A percentile compares a stretch with the other conserved stretches of the same genome.
These are phyloP conservation scores for Diaporthe capsici DNA, from an alignment of 2,329 filamentous ascomycete genomes.

Conservation along the genomic window DNA sequence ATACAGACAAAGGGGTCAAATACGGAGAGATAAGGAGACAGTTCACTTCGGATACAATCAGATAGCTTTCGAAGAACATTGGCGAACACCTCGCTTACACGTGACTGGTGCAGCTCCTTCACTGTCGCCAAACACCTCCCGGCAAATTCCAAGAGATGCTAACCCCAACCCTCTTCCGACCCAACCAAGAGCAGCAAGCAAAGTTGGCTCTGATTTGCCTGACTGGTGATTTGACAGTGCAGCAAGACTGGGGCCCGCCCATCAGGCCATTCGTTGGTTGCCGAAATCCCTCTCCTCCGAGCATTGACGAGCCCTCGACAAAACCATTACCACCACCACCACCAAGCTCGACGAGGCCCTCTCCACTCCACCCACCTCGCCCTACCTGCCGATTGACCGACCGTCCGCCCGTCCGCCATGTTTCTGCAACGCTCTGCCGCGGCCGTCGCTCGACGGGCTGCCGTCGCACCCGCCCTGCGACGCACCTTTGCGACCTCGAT, in stretches of 20 bases:
- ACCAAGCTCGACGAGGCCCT: slow-evolving; percentile 45
- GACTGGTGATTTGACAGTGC: slow-evolving; percentile 27
- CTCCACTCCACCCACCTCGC: slow-evolving; percentile 38
- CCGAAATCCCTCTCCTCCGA: slow-evolving; percentile 42
- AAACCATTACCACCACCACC: slow-evolving; percentile 26
- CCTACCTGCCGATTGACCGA: slow-evolving; percentile 46
- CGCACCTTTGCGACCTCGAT: slow-evolving; percentile 73
- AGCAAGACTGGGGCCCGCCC: slow-evolving; percentile 29
- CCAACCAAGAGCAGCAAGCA: not conserved
- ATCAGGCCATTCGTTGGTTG: slow-evolving; percentile 41
- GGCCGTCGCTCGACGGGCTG: slow-evolving; percentile 72
- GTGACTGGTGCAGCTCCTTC: not conserved
- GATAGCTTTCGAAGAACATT: not conserved
- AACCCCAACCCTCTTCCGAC: slow-evolving; percentile 3
- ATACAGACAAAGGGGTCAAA: not conserved
- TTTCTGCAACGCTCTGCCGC: slow-evolving; percentile 75
- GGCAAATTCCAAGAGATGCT: no score
- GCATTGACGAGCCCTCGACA: slow-evolving; percentile 35
- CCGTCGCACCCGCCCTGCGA: slow-evolving; percentile 65
- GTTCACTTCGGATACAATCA: not conserved
- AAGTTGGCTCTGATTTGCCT: slow-evolving; percentile 20
- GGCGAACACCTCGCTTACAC: not conserved
- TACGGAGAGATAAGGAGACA: not conserved
- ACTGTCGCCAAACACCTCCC: no score
- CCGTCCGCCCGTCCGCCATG: slow-evolving; percentile 62